Base-by-base conservation (phyloP, 2,329 filamentous ascomycete genomes). In the Penicillium italicum region DNA sequence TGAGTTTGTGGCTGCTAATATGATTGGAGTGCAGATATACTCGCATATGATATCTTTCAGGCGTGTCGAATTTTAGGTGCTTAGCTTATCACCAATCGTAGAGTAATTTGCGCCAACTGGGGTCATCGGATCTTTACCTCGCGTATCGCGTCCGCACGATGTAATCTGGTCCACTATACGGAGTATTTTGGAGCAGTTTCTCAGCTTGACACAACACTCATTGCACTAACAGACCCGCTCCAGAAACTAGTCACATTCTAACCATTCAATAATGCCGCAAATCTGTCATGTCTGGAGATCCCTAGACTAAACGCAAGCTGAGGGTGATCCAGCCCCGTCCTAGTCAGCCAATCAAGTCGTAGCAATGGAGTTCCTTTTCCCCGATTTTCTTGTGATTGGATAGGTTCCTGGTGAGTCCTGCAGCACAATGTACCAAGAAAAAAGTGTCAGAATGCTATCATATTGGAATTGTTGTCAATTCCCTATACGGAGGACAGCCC, bases 31-130 rank as follows among this genome's bases (percentile, higher is more conserved):
- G 58, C 56, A 53, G 26, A 12, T 10, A 45, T 9, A 47, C 56
- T 50, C 68, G 67, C 69, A 70, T 70, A 71, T 70, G 67, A 71
- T 65, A 68, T 71, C 66, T 68, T 60, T 67, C 55, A 65, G 42
- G 53, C 62, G 48, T 22, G n/a, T 31, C 20, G n/a, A 30, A 51
- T 33, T n/a, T 45, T 33, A 22, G 43, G 12, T 33, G 22, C 14
- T 42, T 42, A 6, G 8, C 9, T 28, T n/a, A 12, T 31, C 42
- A 31, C 41, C 26, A 24, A 30, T 30, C 26, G 41, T 6, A 33
- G 18, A 41, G n/a, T 20, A 6, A 44, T 20, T 33, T 45, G 18
- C 42, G 42, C 41, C 30, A 44, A 28, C 22, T 40, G 14, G 41
- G 16, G 22, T 44, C 26, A 20, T 47, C 24, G 14, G 16, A 33